These are phyloP conservation scores for Yamadazyma triangularis DNA, from an alignment of 1,139 yeast species.

Conservation along the genomic window DNA sequence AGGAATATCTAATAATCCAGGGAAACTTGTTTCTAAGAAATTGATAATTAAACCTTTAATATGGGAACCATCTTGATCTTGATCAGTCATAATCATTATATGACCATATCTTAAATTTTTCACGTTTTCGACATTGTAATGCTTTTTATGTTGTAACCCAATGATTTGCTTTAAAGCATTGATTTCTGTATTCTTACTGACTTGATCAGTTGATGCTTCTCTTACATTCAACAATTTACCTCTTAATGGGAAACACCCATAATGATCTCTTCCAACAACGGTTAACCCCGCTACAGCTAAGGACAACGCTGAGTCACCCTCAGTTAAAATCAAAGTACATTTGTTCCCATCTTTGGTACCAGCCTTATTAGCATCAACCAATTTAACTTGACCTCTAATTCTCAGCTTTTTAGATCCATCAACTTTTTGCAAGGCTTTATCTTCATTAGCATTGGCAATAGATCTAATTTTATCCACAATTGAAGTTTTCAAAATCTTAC, in stretches of 20 bases:
- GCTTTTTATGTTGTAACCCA: constrained; percentile 91
- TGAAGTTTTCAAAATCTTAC: constrained; percentile 67
- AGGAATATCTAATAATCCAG: constrained; percentile 86
- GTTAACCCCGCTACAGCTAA: constrained; percentile 92
- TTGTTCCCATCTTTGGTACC: constrained; percentile 91
- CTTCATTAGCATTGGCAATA: constrained; percentile 83
- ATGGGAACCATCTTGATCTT: constrained; percentile 99
- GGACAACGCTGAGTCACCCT: constrained; percentile 95
- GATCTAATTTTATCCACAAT: constrained; percentile 78
- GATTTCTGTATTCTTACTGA: constrained; percentile 88
- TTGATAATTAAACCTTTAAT: constrained; percentile 94
- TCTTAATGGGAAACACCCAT: constrained; percentile 93
- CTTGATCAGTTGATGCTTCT: constrained; percentile 93
- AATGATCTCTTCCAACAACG: constrained; percentile 92
- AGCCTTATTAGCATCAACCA: constrained; percentile 95
- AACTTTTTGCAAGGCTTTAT: constrained; percentile 81
- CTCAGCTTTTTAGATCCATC: constrained; percentile 85
- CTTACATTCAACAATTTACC: constrained; percentile 95
- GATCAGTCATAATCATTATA: constrained; percentile 99
- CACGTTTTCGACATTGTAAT: constrained; percentile 58
- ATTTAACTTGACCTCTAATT: constrained; percentile 83
- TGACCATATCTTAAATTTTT: constrained; percentile 88
- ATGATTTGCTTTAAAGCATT: constrained; percentile 93
- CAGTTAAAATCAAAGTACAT: constrained; percentile 90
- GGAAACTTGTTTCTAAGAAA: constrained; percentile 89